These are phyloP conservation scores for Macadamia tetraphylla DNA, from an alignment of 164 flowering plant genomes.

Conservation along the genomic window DNA sequence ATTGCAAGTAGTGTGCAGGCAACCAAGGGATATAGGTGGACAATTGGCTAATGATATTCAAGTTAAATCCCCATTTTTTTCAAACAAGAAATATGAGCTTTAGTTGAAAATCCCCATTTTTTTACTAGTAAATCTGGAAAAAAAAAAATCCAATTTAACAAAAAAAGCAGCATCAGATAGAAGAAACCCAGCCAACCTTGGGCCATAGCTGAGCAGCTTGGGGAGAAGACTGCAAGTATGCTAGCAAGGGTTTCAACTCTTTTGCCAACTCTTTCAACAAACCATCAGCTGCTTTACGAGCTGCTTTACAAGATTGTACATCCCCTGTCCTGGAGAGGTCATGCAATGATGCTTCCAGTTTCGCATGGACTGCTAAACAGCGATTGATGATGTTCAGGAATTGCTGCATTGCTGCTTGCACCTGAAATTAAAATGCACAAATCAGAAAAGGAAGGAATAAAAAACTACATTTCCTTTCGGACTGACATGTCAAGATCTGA, in stretches of 20 bases:
- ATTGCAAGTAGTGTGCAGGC: no score
- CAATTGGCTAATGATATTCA: no score
- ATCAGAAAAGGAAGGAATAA: not conserved
- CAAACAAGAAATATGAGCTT: no score
- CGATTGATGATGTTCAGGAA: conserved; percentile 42
- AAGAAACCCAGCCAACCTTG: conserved; percentile 44
- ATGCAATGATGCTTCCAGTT: conserved; percentile 75
- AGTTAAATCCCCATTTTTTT: no score
- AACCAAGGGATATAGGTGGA: no score
- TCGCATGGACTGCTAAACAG: conserved; percentile 64
- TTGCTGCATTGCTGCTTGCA: conserved; percentile 66
- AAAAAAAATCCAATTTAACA: not conserved
- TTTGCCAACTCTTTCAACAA: conserved; percentile 68
- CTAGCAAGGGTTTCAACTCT: conserved; percentile 67
- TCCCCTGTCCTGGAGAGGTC: conserved; percentile 92
- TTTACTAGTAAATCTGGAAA: not conserved
- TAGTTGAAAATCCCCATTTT: no score
- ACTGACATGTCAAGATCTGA: not conserved
- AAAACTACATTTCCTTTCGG: not conserved
- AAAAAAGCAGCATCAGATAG: not conserved
- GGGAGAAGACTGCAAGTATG: conserved; percentile 67
- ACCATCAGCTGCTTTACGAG: conserved; percentile 71
- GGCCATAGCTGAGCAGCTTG: conserved; percentile 62
- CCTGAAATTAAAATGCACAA: conserved; percentile 35
- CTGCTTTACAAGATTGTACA: conserved; percentile 84